phyloP scores from a whole-genome alignment of 1,139 yeast species.

The Yamadazyma atlantica region DNA sequence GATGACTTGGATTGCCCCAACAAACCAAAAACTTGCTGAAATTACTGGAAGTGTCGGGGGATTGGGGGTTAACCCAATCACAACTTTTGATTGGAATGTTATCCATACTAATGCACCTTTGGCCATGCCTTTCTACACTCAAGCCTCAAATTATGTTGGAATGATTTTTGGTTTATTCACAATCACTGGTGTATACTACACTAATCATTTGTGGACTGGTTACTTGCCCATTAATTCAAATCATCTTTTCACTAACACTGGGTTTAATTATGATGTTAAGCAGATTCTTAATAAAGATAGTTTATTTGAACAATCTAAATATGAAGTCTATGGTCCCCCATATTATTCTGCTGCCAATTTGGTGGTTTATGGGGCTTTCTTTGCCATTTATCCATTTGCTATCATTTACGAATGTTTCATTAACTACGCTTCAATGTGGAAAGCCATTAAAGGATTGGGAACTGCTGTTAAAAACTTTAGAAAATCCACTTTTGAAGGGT shows the following conservation, averaged over 20 bases:
- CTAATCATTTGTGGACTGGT: conserved; percentile 37
- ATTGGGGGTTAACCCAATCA: conserved; percentile 42
- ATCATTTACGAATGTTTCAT: conserved; percentile 35
- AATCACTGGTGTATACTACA: conserved; percentile 31
- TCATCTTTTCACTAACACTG: conserved; percentile 32
- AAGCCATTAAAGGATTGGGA: conserved; percentile 18
- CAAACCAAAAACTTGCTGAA: conserved; percentile 39
- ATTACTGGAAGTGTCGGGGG: conserved; percentile 38
- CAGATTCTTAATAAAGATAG: conserved; percentile 27
- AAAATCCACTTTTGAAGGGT: conserved; percentile 46
- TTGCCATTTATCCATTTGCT: conserved; percentile 41
- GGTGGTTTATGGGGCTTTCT: conserved; percentile 39
- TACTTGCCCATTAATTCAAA: conserved; percentile 39
- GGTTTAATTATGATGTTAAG: conserved; percentile 28
- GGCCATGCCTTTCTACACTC: conserved; percentile 39
- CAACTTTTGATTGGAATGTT: conserved; percentile 46
- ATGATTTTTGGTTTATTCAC: conserved; percentile 27
- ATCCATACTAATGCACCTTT: conserved; percentile 33
- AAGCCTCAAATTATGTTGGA: conserved; percentile 33
- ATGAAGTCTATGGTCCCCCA: conserved; percentile 50
- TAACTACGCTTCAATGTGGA: conserved; percentile 40
- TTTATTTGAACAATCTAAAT: conserved; percentile 33
- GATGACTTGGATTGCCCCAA: conserved; percentile 45
- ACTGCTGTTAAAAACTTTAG: conserved; percentile 30
- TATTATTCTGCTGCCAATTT: conserved; percentile 56